Evolutionary conservation across 306 rosid species (phyloP), one percentile per base, ranked within the genome.

Genomic region (Elaeagnus macrophylla): DNA sequence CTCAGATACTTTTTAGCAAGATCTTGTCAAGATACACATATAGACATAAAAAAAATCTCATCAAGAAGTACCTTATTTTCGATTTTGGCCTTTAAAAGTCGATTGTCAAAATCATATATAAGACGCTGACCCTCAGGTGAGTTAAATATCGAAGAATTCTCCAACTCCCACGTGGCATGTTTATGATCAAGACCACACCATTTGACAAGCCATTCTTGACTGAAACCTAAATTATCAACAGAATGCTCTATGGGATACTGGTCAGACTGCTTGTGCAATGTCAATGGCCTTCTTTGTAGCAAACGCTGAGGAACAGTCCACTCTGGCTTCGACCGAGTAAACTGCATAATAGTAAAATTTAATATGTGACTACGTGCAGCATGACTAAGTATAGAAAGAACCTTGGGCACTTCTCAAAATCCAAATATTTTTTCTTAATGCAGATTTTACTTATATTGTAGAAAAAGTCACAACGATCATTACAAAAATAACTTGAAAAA

Each of bases 151-250:
- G 71, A 48, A 69, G 77, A 67, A 72, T 65, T 72, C 39, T 74
- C 86, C 76, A 81, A 70, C 74, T 85, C 94, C 94, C 89, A 85
- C 15, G 94, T 74, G 38, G 76, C 80, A 56, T 65, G 68, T 36
- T 76, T 79, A 71, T 81, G 81, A 60, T 70, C 81, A 65, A 81
- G 82, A 58, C 86, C 80, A 42, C 56, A 59, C 94, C 89, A 85
- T 60, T 85, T 81, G 65, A 85, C 94, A 76, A 81, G 86, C 89
- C 89, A 81, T 62, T 81, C 86, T 15, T 55, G 56, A 39, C 54
- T 58, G 59, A 76, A 56, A 53, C 57, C 65, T 53, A 67, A 56
- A 38, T 68, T 49, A 57, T 66, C 67, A 51, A 66, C 76, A 56
- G 56, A 67, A 56, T 62, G 64, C 50, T 70, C 69, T 56, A 49